phyloP scores from a whole-genome alignment of 1,139 yeast species.

The Zygosaccharomyces pseudobailii region DNA sequence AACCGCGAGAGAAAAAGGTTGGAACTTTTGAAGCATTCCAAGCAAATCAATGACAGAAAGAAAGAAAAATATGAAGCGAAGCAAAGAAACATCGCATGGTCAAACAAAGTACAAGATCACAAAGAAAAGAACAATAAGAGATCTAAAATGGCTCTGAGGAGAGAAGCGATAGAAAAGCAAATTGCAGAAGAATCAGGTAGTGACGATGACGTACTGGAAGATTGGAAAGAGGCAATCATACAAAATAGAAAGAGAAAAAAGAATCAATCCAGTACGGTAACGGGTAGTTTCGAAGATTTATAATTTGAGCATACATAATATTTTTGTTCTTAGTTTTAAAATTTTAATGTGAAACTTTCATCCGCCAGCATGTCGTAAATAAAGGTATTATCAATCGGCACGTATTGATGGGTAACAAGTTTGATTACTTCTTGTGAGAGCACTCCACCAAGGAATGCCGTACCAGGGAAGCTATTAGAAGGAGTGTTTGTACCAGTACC shows the following conservation, averaged over 20 bases:
- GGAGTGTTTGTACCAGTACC: background rate
- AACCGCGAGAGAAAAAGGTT: conserved; percentile 61
- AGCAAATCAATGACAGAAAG: conserved; percentile 39
- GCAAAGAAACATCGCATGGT: conserved; percentile 73
- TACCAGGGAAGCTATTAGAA: conserved; percentile 15
- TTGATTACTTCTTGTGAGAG: conserved; percentile 74
- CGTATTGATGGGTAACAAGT: conserved; percentile 63
- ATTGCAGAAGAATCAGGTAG: conserved; percentile 42
- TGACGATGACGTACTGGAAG: conserved; percentile 56
- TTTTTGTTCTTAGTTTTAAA: conserved; percentile 28
- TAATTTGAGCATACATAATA: conserved; percentile 30
- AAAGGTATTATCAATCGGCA: conserved; percentile 62
- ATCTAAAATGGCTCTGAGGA: conserved; percentile 56
- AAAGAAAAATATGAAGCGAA: conserved; percentile 46
- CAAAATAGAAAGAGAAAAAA: conserved; percentile 55
- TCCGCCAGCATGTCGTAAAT: conserved; percentile 65
- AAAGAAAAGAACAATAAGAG: conserved; percentile 60
- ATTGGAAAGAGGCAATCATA: conserved; percentile 84
- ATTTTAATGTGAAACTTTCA: conserved; percentile 46
- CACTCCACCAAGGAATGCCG: conserved; percentile 68
- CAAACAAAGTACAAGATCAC: conserved; percentile 59
- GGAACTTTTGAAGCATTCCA: conserved; percentile 49
- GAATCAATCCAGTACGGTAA: conserved; percentile 29
- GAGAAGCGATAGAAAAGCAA: conserved; percentile 59
- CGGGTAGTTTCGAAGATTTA: conserved; percentile 70